Evolutionary conservation across 2,329 filamentous ascomycete genomes (phyloP), one percentile per base, ranked within the genome.

Genomic region (Purpureocillium takamizusanense): DNA sequence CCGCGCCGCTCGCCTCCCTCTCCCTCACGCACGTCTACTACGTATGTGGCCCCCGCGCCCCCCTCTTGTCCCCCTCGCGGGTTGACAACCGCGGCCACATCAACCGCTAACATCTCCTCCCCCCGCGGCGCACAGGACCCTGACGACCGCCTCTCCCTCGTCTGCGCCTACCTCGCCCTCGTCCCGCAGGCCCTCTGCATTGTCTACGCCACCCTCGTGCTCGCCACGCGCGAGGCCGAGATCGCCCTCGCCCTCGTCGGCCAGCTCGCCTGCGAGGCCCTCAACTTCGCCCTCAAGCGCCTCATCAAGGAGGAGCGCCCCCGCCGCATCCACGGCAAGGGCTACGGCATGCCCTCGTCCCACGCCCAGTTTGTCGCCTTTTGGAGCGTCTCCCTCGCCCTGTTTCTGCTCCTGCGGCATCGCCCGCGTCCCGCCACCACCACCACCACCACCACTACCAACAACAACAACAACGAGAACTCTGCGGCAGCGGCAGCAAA

Each of bases 1-100:
- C 49, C n/a, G 43, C 53, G n/a, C 79, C 85, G 31, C 70, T 97
- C 41, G 87, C 89, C 37, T 97, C 90, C 17, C 75, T 98, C 44
- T 95, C 90, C 37, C 67, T 98, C 50, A 97, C 92, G 10, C 90
- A 97, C 66, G 89, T 97, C 51, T 86, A 92, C 69, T 97, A 97
- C 72, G 89, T 94, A 66, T 55, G 78, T 6, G 6, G 21, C 21
- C 21, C 12, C 16, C 23, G 35, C 27, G 29, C n/a, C 25, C 31
- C 40, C 30, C 30, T 36, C 31, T 33, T 33, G 31, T 16, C 16
- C 33, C 17, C 18, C 21, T 14, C 28, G 4, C 28, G n/a, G n/a
- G n/a, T n/a, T n/a, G n/a, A n/a, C n/a, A n/a, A n/a, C n/a, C n/a
- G n/a, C n/a, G n/a, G n/a, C n/a, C n/a, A n/a, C n/a, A n/a, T n/a